Percentiles rank a stretch among this genome's conserved stretches.
Evolutionary conservation across 2,329 filamentous ascomycete genomes (phyloP).

Genomic region (Setomelanomma holmii): DNA sequence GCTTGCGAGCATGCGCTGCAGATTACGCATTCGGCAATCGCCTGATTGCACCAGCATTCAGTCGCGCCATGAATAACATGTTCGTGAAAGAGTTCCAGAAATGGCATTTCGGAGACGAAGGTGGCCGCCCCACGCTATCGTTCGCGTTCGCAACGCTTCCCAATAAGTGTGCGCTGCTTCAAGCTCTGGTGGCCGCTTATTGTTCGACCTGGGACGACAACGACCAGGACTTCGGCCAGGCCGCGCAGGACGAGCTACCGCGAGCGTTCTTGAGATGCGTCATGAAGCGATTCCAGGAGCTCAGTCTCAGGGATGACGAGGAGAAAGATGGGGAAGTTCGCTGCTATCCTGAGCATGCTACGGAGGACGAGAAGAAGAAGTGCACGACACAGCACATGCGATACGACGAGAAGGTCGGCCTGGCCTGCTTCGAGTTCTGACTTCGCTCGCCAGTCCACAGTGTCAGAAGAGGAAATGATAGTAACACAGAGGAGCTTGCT

Average conservation of each 20-base stretch:
- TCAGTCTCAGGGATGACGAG: not conserved
- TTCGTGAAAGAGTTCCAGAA: not conserved
- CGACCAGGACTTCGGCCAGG: not conserved
- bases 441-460: no score
- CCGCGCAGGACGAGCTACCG: not conserved
- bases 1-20: not conserved
- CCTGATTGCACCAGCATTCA: not conserved
- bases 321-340: not conserved
- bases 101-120: not conserved
- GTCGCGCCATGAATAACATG: not conserved
- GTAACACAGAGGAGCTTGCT: no score
- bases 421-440: no score
- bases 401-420: no score
- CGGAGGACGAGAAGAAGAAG: not conserved
- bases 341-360: conserved; percentile 1
- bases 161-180: not conserved
- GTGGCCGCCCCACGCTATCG: not conserved
- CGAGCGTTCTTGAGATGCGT: not conserved
- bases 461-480: no score
- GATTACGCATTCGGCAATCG: conserved; percentile 14
- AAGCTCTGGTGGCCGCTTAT: not conserved
- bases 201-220: not conserved
- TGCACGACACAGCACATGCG: not conserved
- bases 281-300: not conserved
- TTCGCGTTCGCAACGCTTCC: not conserved